Base-by-base conservation (phyloP, 352 stramenopile species). In the Globisporangium abappressorium region DNA sequence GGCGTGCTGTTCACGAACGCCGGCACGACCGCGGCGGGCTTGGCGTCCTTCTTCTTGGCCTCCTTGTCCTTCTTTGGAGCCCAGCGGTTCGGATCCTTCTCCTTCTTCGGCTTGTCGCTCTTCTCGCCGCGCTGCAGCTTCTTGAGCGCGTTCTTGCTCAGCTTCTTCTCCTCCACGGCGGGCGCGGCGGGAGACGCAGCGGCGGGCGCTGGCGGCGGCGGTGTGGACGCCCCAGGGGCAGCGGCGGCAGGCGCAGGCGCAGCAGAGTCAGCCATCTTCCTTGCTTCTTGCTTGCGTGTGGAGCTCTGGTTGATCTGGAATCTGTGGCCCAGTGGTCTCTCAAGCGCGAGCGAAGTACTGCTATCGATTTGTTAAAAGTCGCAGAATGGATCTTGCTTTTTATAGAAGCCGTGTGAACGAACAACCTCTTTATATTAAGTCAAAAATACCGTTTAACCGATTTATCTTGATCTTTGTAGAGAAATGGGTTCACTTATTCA, bases 81-180 rank as follows among this genome's bases (percentile, higher is more conserved):
- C 84, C 82, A 93, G 34, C 83, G 90, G 83, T 98, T 95, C 64
- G 94, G 91, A 70, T 99, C 97, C 71, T 98, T 98, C 64, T 98
- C 96, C 79, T 98, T 98, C 84, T 98, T 98, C 34, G 91, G 87
- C 70, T 97, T 91, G 22, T 75, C 71, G 64, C 84, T 83, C 72
- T 97, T 97, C 68, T 97, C 92, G 57, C 80, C 82, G 49, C 86
- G 86, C 70, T 83, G 74, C 8, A 97, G 82, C 81, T 98, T 98
- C 78, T 99, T 99, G 68, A 98, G 73, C 71, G 94, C 91, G 73
- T 97, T 98, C 82, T 99, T 99, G 71, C 94, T 98, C 53, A 98
- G 69, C 77, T 98, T 95, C 38, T 75, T 68, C 72, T 84, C 70
- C 53, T 79, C 79, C 14, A 66, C 69, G 26, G 59, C 60, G 7